Base-by-base conservation (phyloP, 148 eudicot species). In the Suaeda aralocaspica region DNA sequence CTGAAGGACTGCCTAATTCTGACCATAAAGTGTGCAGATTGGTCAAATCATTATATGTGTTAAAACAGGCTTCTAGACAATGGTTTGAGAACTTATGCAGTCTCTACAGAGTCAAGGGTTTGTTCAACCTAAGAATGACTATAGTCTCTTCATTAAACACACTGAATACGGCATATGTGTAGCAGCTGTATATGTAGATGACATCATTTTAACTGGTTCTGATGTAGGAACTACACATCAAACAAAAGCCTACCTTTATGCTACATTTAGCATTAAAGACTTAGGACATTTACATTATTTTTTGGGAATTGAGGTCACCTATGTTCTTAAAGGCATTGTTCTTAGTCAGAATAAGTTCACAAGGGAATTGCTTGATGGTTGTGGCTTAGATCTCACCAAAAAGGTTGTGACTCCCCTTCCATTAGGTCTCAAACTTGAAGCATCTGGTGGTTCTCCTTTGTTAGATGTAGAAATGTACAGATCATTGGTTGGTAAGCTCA, bases 301-400 rank as follows among this genome's bases (percentile, higher is more conserved):
- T 4, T 14, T 18, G 7, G 53, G 53, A 1, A 18, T 49, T 2
- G 22, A 49, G 6, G 22, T 49, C 7, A 1, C 53, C 1, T 3
- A 49, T 19, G 8, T 6, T 2, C 21, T 2, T 2, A 6, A 19
- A 1, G 53, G 53, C 22, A 49, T 49, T 2, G 18, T 49, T 0
- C 18, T 49, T 1, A 2, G 21, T 18, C 53, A 49, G 19, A 4
- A 49, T 2, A 49, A 49, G 0, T 49, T 0, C 6, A 49, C 22
- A 3, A 18, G 2, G 0, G 22, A 49, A 49, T 19, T 19, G 6
- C 4, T 49, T 1, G 6, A 3, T 2, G 6, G 19, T 2, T 2
- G 3, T 1, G 18, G 0, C 3, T 18, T 18, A 0, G 0, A 0
- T 0, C 0, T 2, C 0, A 1, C 22, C 22, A 49, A 16, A 19